Percentiles rank a stretch among this genome's conserved stretches.
phyloP scores from a whole-genome alignment of 495 filamentous ascomycete species.

The Bacidia gigantensis region DNA sequence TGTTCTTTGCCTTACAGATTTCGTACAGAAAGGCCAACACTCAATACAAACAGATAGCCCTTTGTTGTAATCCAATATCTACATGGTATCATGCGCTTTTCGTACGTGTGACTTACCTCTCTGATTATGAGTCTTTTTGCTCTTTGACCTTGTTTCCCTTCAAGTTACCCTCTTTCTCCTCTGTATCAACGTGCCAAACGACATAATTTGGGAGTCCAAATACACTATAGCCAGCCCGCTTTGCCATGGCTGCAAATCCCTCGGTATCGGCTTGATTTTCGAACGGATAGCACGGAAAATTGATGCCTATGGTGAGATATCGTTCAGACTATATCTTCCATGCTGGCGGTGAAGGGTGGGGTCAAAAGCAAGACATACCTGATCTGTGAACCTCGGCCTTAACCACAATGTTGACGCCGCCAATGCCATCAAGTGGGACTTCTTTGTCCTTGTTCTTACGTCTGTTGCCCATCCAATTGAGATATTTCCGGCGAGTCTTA shows the following conservation, averaged over 20 bases:
- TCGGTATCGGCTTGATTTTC: slow-evolving; percentile 84
- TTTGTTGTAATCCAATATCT: background rate
- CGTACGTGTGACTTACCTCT: too few relatives aligned
- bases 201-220: slow-evolving; percentile 71
- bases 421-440: slow-evolving; percentile 66
- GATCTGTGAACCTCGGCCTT: slow-evolving; percentile 76
- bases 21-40: background rate
- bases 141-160: slow-evolving; percentile 6
- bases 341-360: background rate
- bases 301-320: slow-evolving; percentile 44
- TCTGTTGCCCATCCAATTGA: slow-evolving; percentile 64
- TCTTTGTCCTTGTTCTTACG: slow-evolving; percentile 56
- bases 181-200: slow-evolving; percentile 77
- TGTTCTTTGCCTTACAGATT: too few relatives aligned
- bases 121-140: background rate
- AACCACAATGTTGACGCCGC: slow-evolving; percentile 71
- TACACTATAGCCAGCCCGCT: slow-evolving; percentile 66
- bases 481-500: slow-evolving; percentile 57
- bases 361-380: slow-evolving; percentile 38
- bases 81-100: background rate
- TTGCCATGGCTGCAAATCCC: slow-evolving; percentile 80
- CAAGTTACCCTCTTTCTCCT: slow-evolving; percentile 66
- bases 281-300: slow-evolving; percentile 74
- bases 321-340: background rate
- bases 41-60: background rate